Base-by-base conservation (phyloP, 768 basidiomycete species). In the Kwoniella dendrophila region DNA sequence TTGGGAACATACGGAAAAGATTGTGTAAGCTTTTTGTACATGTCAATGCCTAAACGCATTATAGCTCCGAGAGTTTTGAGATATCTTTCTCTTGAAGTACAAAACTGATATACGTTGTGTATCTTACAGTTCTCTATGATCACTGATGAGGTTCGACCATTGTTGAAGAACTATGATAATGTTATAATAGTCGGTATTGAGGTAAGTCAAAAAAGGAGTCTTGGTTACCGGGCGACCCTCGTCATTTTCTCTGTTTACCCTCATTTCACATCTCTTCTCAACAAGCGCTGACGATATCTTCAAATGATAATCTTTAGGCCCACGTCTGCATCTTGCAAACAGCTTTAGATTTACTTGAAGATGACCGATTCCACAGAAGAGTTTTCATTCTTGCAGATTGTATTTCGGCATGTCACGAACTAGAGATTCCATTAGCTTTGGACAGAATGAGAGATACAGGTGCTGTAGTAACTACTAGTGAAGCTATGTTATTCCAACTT, bases 291-390 rank as follows among this genome's bases (percentile, higher is more conserved):
- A 43, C n/a, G 41, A 33, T 5, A 33, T 52, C 12, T 16, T 34
- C 32, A 24, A 6, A 4, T 56, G 38, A 20, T 26, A 0, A 22
- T 33, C 3, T 22, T 4, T 12, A 93, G 92, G 85, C 89, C 16
- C 93, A 95, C 70, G 86, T 96, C 63, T 96, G 93, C 70, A 86
- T 95, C 12, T 82, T 92, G 4, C 92, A 95, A 77, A 90, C 91
- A 0, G 83, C 87, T 0, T 80, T 93, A 18, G 87, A 88, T 62
- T 83, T 95, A 12, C 77, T 78, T 26, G 59, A 67, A 18, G 59
- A 60, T 41, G 56, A 82, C 44, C 41, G 45, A 24, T 33, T 36
- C 44, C 52, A 48, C 14, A 56, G 41, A 56, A 43, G 48, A 11
- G 60, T 62, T 0, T 85, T 89, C 75, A 83, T 93, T 38, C 80